Base-by-base conservation (phyloP, 2,329 filamentous ascomycete genomes). In the Paracoccidioides lutzii region DNA sequence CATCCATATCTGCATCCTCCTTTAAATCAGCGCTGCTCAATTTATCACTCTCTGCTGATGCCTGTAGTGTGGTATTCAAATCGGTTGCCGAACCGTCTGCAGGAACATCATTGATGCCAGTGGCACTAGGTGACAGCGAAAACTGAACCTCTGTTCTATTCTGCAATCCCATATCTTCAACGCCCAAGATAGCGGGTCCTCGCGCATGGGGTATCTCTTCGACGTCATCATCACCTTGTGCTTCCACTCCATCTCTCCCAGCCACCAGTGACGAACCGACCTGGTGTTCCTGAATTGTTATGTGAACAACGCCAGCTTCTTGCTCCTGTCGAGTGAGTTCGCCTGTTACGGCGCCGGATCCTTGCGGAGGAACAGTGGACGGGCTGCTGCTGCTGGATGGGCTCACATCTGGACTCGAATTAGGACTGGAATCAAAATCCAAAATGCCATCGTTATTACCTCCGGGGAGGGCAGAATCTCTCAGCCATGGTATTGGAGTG, bases 401-500 rank as follows among this genome's bases (percentile, higher is more conserved):
- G 44, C 53, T 45, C 9, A 28, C 44, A 49, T 44, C 53, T 54
- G 37, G 28, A 52, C 10, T 60, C 28, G 40, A 22, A 30, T 54
- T 50, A 44, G 45, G 41, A 43, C 50, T 64, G 55, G 58, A 67
- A 50, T 15, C 55, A 53, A 42, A 55, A 55, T 49, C 59, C 56
- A 53, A 61, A 54, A 59, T 58, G 53, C 58, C 56, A 56, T 58
- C 64, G 35, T 62, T 59, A 40, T 66, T 63, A 9, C 60, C 55
- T 6, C 59, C 55, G 6, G 45, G 41, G 6, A 37, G 37, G 28
- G 37, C 40, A n/a, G 48, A 41, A 62, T 71, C 68, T 57, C 66
- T 77, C 52, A 97, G 75, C 93, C 93, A 98, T 0, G 90, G 88
- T 56, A 98, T 97, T 0, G 91, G 93, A 0, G 91, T 97, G 52